Conservation (phyloP, 768 basidiomycete species). For the Lenzites betulinus region DNA sequence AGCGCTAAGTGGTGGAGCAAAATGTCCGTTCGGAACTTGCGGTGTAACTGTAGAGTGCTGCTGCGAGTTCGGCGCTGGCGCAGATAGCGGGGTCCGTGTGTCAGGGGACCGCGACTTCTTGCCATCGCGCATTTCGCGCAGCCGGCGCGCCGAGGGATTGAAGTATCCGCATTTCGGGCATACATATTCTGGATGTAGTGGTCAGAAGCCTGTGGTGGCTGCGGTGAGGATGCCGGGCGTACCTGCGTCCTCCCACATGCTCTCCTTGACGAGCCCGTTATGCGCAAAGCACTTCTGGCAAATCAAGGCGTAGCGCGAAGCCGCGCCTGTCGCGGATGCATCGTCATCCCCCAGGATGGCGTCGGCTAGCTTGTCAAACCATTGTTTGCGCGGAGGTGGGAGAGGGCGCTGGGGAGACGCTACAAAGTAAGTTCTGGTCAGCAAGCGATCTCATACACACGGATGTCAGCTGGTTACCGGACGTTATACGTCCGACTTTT, state of each 20-base stretch:
- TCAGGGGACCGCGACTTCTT: conserved; percentile 20
- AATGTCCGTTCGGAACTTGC: conserved; percentile 1
- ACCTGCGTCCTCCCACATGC: conserved; percentile 82
- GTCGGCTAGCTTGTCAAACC: conserved; percentile 89
- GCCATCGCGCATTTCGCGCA: conserved; percentile 21
- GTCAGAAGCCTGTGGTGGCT: background rate
- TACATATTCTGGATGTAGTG: conserved; percentile 63
- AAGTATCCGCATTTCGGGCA: conserved; percentile 88
- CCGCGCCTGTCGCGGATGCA: conserved; percentile 37
- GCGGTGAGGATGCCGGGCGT: conserved; percentile 35
- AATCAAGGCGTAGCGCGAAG: conserved; percentile 77
- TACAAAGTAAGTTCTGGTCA: conserved; percentile 19
- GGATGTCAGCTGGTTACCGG: too few species aligned
- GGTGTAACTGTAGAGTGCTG: background rate
- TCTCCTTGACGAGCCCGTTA: conserved; percentile 86
- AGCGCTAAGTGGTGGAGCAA: conserved; percentile 7
- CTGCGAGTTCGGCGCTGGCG: background rate
- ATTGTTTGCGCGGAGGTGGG: conserved; percentile 65
- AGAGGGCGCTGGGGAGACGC: conserved; percentile 43
- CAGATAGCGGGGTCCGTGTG: background rate
- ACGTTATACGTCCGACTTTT: too few species aligned
- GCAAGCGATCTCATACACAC: too few species aligned
- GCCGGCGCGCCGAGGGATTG: conserved; percentile 51
- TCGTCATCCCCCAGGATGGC: conserved; percentile 79
- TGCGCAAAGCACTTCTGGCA: conserved; percentile 87